Evolutionary conservation across 352 stramenopile species (phyloP).

Genomic region (Nothophytophthora sp.): DNA sequence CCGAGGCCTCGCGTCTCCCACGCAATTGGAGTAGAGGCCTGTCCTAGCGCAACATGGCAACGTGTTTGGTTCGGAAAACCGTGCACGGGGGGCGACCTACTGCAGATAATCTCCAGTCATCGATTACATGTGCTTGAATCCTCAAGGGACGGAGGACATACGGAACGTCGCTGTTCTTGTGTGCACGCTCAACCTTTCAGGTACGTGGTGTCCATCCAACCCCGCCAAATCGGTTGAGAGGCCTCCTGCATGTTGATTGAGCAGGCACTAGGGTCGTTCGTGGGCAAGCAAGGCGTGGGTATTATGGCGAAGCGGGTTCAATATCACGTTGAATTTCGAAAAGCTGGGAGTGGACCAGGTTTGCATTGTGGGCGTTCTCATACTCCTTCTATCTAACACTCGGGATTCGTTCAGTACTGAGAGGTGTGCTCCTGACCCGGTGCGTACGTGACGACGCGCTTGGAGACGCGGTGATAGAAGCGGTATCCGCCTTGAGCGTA

Average conservation of each 20-base stretch:
- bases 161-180: neutral
- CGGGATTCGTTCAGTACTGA: neutral
- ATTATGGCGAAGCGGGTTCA: conserved; percentile 4
- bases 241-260: neutral
- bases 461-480: conserved; percentile 71
- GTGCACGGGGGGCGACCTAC: too few species aligned
- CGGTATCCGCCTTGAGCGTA: conserved; percentile 52
- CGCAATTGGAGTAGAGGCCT: too few species aligned
- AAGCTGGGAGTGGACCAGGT: neutral
- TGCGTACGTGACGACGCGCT: conserved; percentile 42
- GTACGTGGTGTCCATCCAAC: too few species aligned
- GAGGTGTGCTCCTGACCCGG: conserved; percentile 7
- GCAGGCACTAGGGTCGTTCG: neutral
- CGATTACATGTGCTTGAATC: too few species aligned
- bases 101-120: too few species aligned
- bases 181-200: too few species aligned
- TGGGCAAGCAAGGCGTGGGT: too few species aligned
- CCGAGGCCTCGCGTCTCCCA: too few species aligned
- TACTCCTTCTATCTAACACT: neutral
- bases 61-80: too few species aligned
- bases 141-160: too few species aligned
- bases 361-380: neutral
- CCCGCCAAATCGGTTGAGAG: too few species aligned
- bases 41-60: too few species aligned
- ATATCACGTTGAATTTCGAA: conserved; percentile 20